phyloP scores from a whole-genome alignment of 1,284 basidiomycete genomes.

The Ganoderma meredithae region DNA sequence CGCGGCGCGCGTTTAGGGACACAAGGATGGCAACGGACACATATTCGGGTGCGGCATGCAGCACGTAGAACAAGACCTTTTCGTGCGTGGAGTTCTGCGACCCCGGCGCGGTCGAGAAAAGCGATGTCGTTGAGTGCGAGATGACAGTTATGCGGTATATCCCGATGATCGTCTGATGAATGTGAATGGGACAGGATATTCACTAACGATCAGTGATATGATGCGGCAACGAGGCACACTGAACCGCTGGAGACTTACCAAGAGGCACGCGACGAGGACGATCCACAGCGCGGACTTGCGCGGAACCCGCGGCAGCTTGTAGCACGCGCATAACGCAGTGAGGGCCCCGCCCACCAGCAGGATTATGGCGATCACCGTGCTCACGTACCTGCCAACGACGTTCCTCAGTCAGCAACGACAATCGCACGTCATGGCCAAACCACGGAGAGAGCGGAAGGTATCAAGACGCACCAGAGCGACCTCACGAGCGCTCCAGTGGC shows the following conservation, averaged over 20 bases:
- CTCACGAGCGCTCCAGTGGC: slow-evolving; percentile 28
- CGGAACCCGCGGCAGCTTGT: slow-evolving; percentile 21
- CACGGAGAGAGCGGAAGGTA: not conserved
- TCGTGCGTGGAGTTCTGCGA: slow-evolving; percentile 44
- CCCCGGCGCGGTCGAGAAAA: slow-evolving; percentile 17
- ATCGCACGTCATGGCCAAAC: not conserved
- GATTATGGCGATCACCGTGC: slow-evolving; percentile 19
- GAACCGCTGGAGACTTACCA: slow-evolving; percentile 14
- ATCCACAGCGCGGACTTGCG: slow-evolving; percentile 12
- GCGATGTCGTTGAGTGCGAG: slow-evolving; percentile 12
- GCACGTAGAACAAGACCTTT: slow-evolving; percentile 52
- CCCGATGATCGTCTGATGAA: not conserved
- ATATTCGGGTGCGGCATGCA: slow-evolving; percentile 15
- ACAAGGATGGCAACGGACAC: slow-evolving; percentile 11
- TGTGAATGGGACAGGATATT: not conserved
- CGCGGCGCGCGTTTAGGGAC: slow-evolving; percentile 3
- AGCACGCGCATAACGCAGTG: slow-evolving; percentile 9
- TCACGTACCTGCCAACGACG: slow-evolving; percentile 20
- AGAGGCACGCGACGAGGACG: slow-evolving; percentile 15
- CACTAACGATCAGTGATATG: not conserved
- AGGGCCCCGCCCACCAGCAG: not conserved
- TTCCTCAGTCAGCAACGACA: not conserved
- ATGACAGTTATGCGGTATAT: slow-evolving; percentile 15
- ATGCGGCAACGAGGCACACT: too few relatives aligned
- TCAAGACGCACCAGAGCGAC: slow-evolving; percentile 31